Base-by-base conservation (phyloP, 768 basidiomycete genomes). In the Sporobolomyces roseus region DNA sequence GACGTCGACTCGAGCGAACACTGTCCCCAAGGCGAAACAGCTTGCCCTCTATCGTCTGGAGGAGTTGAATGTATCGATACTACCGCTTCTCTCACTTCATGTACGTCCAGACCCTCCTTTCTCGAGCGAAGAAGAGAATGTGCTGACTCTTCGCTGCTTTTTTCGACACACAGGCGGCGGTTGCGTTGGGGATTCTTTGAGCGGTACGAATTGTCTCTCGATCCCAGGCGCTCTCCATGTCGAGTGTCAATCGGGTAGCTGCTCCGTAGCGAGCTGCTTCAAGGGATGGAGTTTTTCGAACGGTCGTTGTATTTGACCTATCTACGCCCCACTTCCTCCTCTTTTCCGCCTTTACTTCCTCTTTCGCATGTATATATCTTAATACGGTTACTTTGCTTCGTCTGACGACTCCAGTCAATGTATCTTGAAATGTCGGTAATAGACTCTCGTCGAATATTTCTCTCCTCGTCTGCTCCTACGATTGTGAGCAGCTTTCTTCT, bases 41-140 rank as follows among this genome's bases (percentile, higher is more conserved):
- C 67, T 4, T 69, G 67, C 43, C 67, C 62, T 2, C 59, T 60
- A 2, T 52, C 62, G 0, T 69, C 56, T 29, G 56, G 68, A 63
- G 63, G 58, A 29, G 55, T 61, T 46, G 68, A 69, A 43, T 69
- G 68, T 52, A 25, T 69, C 46, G 68, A 69, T 51, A 69, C 68
- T 8, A 16, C 23, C 19, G 48, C 27, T 1, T 50, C 43, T n/a
- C 59, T 69, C 25, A 50, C 46, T 35, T 50, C 61, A 2, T 58
- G 61, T 66, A 35, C 23, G 65, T 54, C 17, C 7, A 2, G 13
- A 21, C 29, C 50, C 30, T 16, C 45, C 32, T 33, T 25, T 41
- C 38, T 41, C 38, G 38, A 17, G 38, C 38, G 38, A 41, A 41
- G 38, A 17, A 41, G 17, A 9, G 10, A 23, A 19, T 30, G 13